These are phyloP conservation scores for Helicocarpus griseus DNA, from an alignment of 2,329 filamentous ascomycete genomes.

Conservation along the genomic window DNA sequence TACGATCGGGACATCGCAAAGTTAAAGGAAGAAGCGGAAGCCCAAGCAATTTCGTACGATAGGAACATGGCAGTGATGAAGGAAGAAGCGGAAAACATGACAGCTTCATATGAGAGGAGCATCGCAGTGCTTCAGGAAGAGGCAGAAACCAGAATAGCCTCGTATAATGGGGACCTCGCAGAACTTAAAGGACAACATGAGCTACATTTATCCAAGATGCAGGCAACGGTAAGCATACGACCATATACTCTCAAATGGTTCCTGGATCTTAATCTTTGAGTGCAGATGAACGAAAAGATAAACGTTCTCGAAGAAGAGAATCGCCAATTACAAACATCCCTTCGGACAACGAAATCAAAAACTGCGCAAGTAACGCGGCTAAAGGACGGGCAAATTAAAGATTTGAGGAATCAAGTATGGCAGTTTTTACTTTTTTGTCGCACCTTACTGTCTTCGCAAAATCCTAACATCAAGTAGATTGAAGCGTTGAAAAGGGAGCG, in stretches of 20 bases:
- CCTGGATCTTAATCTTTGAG: not conserved
- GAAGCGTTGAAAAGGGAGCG: slow-evolving; percentile 13
- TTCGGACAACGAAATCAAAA: slow-evolving; percentile 18
- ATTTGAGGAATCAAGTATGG: slow-evolving; percentile 1
- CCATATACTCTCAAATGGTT: not conserved
- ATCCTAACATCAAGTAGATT: not conserved
- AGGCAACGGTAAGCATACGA: slow-evolving; percentile 18
- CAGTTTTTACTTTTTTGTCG: not conserved
- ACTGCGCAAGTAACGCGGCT: slow-evolving; percentile 20
- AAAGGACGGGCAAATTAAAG: slow-evolving; percentile 21
- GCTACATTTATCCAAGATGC: slow-evolving; percentile 12
- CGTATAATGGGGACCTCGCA: slow-evolving; percentile 14
- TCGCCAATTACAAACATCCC: slow-evolving; percentile 16
- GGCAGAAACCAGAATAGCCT: too few species aligned
- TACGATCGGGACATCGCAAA: too few species aligned
- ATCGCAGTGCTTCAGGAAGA: too few species aligned
- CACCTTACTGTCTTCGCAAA: not conserved
- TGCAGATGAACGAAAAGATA: slow-evolving; percentile 12
- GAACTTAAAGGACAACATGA: slow-evolving; percentile 16
- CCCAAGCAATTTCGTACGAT: too few species aligned
- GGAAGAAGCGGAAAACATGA: too few species aligned
- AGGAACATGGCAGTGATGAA: too few species aligned
- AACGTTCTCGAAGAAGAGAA: slow-evolving; percentile 19
- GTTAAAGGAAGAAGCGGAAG: too few species aligned
- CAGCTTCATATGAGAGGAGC: too few species aligned